A percentile compares a stretch with the other conserved stretches of the same genome.
Evolutionary conservation across 2,329 filamentous ascomycete genomes (phyloP).

Genomic region (Ceratocystis ficicola): DNA sequence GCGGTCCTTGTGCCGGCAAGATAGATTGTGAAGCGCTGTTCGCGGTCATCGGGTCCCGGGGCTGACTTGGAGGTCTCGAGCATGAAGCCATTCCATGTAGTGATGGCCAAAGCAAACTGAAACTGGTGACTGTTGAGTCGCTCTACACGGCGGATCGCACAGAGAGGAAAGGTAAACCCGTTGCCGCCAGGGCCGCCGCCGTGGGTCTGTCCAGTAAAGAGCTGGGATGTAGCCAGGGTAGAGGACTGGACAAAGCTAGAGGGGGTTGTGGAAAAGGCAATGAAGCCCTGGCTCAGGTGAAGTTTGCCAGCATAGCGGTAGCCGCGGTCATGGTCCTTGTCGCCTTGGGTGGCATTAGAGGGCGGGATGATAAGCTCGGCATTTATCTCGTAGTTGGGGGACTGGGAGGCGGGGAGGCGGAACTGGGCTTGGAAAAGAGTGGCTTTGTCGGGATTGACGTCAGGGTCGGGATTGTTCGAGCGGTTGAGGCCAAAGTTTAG

Average conservation of each 20-base stretch:
- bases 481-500: conserved; percentile 28
- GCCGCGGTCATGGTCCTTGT: conserved; percentile 58
- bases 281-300: conserved; percentile 84
- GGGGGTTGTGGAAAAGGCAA: conserved; percentile 92
- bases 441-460: conserved; percentile 78
- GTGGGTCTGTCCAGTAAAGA: conserved; percentile 85
- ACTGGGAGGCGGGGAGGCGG: conserved; percentile 82
- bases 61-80: conserved; percentile 40
- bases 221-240: conserved; percentile 64
- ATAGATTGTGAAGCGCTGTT: conserved; percentile 84
- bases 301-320: conserved; percentile 88
- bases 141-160: conserved; percentile 82
- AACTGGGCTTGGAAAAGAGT: conserved; percentile 93
- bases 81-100: conserved; percentile 75
- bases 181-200: conserved; percentile 87
- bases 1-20: conserved; percentile 77
- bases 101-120: conserved; percentile 84
- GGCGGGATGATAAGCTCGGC: conserved; percentile 83
- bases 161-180: conserved; percentile 88
- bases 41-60: conserved; percentile 30
- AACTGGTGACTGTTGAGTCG: conserved; percentile 85
- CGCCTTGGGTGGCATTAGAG: conserved; percentile 52
- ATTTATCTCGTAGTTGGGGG: conserved; percentile 88
- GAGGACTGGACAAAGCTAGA: conserved; percentile 75
- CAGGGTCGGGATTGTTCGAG: conserved; percentile 57